These are phyloP conservation scores for Themeda triandra DNA, from an alignment of 176 grass and related monocot species.

Conservation along the genomic window DNA sequence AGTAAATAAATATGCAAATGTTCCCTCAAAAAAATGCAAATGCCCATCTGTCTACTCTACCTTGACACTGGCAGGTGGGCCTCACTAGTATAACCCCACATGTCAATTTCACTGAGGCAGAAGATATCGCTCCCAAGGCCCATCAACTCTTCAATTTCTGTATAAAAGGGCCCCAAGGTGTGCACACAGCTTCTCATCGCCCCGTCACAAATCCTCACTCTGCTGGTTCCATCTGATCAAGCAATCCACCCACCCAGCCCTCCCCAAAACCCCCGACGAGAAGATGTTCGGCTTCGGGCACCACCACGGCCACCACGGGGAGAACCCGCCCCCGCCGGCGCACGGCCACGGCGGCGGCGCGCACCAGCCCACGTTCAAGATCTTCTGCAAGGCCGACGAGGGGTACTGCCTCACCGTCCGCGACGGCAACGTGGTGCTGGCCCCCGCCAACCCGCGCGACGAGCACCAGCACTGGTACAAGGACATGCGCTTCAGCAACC, in stretches of 20 bases:
- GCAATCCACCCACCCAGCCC: not conserved
- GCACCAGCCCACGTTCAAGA: conserved; percentile 57
- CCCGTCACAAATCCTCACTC: conserved; percentile 14
- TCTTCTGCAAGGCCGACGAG: conserved; percentile 72
- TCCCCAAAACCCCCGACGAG: not conserved
- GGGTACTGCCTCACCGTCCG: conserved; percentile 64
- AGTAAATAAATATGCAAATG: not conserved
- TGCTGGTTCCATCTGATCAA: too few relatives aligned
- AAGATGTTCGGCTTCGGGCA: conserved; percentile 30
- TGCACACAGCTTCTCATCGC: conserved; percentile 1
- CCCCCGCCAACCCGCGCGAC: conserved; percentile 56
- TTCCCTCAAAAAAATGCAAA: too few relatives aligned
- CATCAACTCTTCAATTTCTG: too few relatives aligned
- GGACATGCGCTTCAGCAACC: conserved; percentile 56
- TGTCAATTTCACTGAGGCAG: too few relatives aligned
- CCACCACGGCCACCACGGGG: conserved; percentile 41
- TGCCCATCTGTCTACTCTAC: too few relatives aligned
- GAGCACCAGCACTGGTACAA: conserved; percentile 82
- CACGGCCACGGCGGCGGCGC: not conserved
- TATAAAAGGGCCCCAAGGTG: conserved; percentile 18
- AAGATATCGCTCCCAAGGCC: not conserved
- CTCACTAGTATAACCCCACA: too few relatives aligned
- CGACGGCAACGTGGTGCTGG: conserved; percentile 69
- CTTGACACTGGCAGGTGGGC: too few relatives aligned
- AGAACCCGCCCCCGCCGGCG: conserved; percentile 25